phyloP scores from a whole-genome alignment of 768 basidiomycete species.

The Termitomyces sp. region DNA sequence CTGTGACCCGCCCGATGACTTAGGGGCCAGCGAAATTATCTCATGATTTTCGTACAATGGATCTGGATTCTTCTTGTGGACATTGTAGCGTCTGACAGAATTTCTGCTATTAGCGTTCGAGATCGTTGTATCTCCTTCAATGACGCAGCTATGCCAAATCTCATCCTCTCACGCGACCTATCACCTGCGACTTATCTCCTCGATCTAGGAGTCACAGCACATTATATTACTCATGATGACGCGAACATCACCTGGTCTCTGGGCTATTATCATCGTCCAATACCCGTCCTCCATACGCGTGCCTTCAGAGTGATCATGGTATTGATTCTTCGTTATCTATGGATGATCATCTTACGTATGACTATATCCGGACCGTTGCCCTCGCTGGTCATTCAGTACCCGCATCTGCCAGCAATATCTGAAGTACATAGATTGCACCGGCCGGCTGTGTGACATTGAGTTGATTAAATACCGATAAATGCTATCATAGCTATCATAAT shows the following conservation, averaged over 20 bases:
- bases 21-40: background rate
- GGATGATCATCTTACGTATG: background rate
- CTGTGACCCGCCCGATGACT: no score
- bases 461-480: no score
- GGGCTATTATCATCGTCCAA: background rate
- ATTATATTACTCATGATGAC: no score
- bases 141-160: background rate
- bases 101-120: background rate
- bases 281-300: background rate
- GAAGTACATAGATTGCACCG: background rate
- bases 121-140: background rate
- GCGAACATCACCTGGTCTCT: background rate
- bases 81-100: background rate
- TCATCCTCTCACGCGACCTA: background rate
- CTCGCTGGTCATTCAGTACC: background rate
- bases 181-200: constrained; percentile 1
- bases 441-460: no score
- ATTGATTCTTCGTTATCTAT: background rate
- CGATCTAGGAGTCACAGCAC: background rate
- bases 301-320: background rate
- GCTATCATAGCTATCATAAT: no score
- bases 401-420: background rate
- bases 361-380: background rate
- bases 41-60: background rate
- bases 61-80: background rate